Percentiles rank a stretch among this genome's conserved stretches.
Conservation (phyloP, 192 early-diverging fungal species). For the Linnemannia zychae region DNA sequence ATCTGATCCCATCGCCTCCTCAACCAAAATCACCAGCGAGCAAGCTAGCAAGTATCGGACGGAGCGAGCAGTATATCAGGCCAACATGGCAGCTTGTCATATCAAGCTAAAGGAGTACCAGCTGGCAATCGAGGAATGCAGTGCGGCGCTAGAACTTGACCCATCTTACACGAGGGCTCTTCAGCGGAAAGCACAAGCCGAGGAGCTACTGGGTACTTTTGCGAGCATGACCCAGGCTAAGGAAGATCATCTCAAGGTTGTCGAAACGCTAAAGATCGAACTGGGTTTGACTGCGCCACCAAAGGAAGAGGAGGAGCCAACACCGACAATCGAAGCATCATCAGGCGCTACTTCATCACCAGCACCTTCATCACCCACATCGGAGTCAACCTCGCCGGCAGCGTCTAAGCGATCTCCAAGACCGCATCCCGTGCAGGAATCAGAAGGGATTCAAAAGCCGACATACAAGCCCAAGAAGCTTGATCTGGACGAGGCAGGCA, state of each 20-base stretch:
- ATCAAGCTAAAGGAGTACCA: slow-evolving; percentile 59
- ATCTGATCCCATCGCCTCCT: neutral
- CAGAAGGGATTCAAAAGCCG: neutral
- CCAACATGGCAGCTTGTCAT: slow-evolving; percentile 78
- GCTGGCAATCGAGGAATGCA: slow-evolving; percentile 30
- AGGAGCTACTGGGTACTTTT: slow-evolving; percentile 64
- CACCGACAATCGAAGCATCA: neutral
- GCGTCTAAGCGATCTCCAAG: neutral
- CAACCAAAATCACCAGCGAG: neutral
- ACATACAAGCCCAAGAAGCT: slow-evolving; percentile 22
- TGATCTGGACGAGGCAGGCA: slow-evolving; percentile 39
- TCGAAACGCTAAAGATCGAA: slow-evolving; percentile 56
- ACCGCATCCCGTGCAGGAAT: neutral
- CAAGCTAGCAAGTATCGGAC: slow-evolving; percentile 17
- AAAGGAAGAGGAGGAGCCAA: neutral
- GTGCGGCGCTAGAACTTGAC: slow-evolving; percentile 63
- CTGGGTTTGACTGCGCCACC: slow-evolving; percentile 35
- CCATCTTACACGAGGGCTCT: slow-evolving; percentile 72
- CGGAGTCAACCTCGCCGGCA: neutral
- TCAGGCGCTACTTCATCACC: neutral
- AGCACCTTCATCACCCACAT: neutral
- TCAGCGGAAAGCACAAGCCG: slow-evolving; percentile 71
- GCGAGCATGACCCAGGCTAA: slow-evolving; percentile 52
- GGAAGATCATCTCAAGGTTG: slow-evolving; percentile 59
- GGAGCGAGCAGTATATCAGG: slow-evolving; percentile 67